phyloP scores from a whole-genome alignment of 495 filamentous ascomycete species.

The Chaetomium tenue region DNA sequence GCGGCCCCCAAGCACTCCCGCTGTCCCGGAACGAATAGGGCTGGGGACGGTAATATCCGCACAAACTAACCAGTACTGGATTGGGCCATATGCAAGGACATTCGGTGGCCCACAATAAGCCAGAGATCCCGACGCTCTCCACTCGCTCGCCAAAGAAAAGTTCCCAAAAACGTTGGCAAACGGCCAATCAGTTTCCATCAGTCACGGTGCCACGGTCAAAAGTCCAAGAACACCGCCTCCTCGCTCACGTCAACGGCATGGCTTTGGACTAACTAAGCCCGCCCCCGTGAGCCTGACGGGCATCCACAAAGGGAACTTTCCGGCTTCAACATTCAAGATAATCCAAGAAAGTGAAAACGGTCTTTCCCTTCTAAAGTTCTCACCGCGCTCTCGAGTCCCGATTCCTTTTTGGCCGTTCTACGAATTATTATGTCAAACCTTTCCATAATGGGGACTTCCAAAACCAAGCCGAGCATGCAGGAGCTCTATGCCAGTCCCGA shows the following conservation, averaged over 20 bases:
- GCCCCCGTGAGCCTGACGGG: background rate
- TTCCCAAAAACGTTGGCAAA: background rate
- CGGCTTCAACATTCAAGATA: background rate
- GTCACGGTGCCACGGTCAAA: background rate
- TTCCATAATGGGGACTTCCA: slow-evolving; percentile 13
- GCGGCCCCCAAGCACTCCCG: too few species aligned
- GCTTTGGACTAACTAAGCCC: background rate
- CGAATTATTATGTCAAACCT: background rate
- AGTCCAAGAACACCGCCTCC: background rate
- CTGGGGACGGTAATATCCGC: too few species aligned
- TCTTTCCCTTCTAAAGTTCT: background rate
- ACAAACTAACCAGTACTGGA: background rate
- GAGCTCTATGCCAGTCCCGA: slow-evolving; percentile 13
- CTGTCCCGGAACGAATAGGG: background rate
- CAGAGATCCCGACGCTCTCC: background rate
- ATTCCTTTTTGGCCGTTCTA: background rate
- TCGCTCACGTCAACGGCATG: background rate
- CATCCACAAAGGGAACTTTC: background rate
- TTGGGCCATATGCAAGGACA: slow-evolving; percentile 9
- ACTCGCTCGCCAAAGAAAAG: background rate
- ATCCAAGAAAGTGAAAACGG: background rate
- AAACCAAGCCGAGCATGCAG: slow-evolving; percentile 10
- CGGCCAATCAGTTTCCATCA: background rate
- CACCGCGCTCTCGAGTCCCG: background rate
- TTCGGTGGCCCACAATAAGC: slow-evolving; percentile 7